A percentile compares a stretch with the other conserved stretches of the same genome.
Conservation (phyloP, 768 basidiomycete species). For the Mycena rosella region DNA sequence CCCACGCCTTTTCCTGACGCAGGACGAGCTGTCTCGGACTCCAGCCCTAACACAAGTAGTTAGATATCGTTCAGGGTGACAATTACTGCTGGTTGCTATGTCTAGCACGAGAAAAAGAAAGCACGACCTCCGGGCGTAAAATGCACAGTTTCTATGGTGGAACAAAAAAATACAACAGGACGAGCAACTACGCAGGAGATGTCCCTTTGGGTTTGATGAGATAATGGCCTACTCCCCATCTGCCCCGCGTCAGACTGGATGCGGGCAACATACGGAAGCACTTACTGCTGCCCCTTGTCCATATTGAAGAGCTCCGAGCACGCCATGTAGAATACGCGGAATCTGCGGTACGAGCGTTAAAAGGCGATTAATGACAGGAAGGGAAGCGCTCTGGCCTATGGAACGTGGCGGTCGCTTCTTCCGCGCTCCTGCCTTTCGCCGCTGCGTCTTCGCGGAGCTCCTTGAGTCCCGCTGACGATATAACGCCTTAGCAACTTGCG, state of each 20-base stretch:
- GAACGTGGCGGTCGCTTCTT: constrained; percentile 72
- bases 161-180: too few species aligned
- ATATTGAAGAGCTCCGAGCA: constrained; percentile 77
- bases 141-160: too few species aligned
- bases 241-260: constrained; percentile 37
- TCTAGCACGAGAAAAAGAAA: too few species aligned
- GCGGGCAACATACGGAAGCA: constrained; percentile 34
- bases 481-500: not conserved
- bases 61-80: too few species aligned
- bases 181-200: not conserved
- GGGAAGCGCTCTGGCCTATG: constrained; percentile 52
- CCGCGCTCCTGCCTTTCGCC: constrained; percentile 56
- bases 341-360: constrained; percentile 45
- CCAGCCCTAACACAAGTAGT: too few species aligned
- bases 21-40: too few species aligned
- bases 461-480: constrained; percentile 54
- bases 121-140: too few species aligned
- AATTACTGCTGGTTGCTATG: too few species aligned
- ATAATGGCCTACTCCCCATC: constrained; percentile 72
- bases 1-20: too few species aligned
- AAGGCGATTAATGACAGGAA: not conserved
- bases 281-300: constrained; percentile 73
- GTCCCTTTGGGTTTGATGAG: constrained; percentile 56
- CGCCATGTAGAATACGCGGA: constrained; percentile 79
- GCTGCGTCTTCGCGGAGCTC: constrained; percentile 63